Evolutionary conservation across 2,329 filamentous ascomycete genomes (phyloP).

Genomic region (Nemania diffusa): DNA sequence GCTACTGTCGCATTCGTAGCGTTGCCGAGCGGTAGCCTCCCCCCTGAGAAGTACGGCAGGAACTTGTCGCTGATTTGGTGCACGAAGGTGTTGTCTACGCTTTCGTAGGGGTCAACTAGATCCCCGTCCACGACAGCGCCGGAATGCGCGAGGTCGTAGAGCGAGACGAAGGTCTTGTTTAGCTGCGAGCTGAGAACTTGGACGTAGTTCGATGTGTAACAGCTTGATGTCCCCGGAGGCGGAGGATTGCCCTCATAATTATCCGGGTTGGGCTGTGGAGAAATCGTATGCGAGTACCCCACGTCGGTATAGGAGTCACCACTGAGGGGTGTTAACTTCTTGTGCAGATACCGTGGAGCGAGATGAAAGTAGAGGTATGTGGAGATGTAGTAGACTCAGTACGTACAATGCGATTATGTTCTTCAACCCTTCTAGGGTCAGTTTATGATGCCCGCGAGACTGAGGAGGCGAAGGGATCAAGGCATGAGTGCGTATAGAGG

Average conservation of each 20-base stretch:
- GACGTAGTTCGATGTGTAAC: conserved; percentile 28
- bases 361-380: not conserved
- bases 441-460: conserved; percentile 4
- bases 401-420: conserved; percentile 34
- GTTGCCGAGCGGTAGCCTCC: conserved; percentile 18
- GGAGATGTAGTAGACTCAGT: not conserved
- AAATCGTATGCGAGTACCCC: conserved; percentile 19
- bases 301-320: conserved; percentile 32
- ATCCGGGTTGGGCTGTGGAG: conserved; percentile 15
- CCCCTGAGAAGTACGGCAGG: conserved; percentile 29
- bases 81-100: conserved; percentile 32
- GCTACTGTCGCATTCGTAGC: not conserved
- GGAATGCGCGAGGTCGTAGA: conserved; percentile 32
- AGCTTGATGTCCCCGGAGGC: conserved; percentile 29
- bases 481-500: not conserved
- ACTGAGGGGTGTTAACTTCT: conserved; percentile 10
- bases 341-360: not conserved
- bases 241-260: conserved; percentile 33
- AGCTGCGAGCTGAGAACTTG: conserved; percentile 28
- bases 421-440: conserved; percentile 20
- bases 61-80: conserved; percentile 32
- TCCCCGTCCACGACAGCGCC: conserved; percentile 32
- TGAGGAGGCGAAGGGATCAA: conserved; percentile 2
- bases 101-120: conserved; percentile 29
- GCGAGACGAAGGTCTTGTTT: conserved; percentile 26